Evolutionary conservation across 2,329 filamentous ascomycete species (phyloP).

Genomic region (Verticillium nubilum): DNA sequence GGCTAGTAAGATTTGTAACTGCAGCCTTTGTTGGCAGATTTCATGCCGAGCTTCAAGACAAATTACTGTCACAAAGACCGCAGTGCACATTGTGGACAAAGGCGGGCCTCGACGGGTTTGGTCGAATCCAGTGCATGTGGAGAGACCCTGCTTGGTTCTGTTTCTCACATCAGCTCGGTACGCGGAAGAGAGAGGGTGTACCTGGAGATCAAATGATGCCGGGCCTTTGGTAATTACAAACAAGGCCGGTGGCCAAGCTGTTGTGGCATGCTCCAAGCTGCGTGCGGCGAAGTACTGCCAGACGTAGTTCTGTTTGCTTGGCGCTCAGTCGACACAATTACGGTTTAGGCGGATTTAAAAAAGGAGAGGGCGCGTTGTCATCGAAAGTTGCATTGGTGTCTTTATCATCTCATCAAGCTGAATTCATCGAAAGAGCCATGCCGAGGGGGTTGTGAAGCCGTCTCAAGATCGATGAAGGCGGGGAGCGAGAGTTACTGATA

Average conservation of each 20-base stretch:
- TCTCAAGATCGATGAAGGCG: slow-evolving; percentile 11
- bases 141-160: background rate
- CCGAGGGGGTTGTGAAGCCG: slow-evolving; percentile 11
- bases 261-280: background rate
- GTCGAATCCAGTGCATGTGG: background rate
- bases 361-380: slow-evolving; percentile 11
- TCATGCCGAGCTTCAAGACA: background rate
- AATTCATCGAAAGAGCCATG: slow-evolving; percentile 8
- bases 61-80: background rate
- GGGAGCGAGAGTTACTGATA: slow-evolving; percentile 14
- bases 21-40: background rate
- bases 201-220: background rate
- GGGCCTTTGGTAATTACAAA: background rate
- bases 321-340: slow-evolving; percentile 14
- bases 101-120: background rate
- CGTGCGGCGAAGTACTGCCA: background rate
- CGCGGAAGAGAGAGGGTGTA: background rate
- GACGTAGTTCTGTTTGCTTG: background rate
- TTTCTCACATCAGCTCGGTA: background rate
- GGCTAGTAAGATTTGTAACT: background rate
- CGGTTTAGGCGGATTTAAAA: slow-evolving; percentile 9
- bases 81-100: background rate
- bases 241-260: background rate
- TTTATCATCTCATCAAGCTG: slow-evolving; percentile 15
- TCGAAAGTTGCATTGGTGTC: slow-evolving; percentile 13